Percentiles rank a stretch among this genome's conserved stretches.
Evolutionary conservation across 1,284 basidiomycete species (phyloP).

Genomic region (Leccinum subfulvum): DNA sequence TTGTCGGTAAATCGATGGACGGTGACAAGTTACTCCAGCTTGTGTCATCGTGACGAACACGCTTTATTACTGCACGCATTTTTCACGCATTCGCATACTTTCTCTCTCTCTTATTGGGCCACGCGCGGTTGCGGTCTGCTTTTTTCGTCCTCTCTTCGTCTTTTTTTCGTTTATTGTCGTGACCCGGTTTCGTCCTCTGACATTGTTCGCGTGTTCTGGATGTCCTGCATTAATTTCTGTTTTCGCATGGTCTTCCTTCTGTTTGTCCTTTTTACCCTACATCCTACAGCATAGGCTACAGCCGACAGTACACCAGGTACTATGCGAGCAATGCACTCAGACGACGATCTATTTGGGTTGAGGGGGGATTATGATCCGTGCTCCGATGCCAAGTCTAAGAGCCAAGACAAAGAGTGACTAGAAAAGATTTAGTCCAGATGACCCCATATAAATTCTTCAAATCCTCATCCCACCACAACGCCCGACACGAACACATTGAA

Average conservation of each 20-base stretch:
- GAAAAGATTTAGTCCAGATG: neutral
- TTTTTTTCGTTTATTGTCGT: conserved; percentile 13
- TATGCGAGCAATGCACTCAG: conserved; percentile 23
- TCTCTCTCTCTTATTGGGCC: conserved; percentile 5
- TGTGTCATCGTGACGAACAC: conserved; percentile 44
- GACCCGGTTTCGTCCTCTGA: conserved; percentile 29
- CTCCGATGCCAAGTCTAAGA: neutral
- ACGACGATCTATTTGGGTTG: conserved; percentile 7
- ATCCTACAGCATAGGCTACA: conserved; percentile 29
- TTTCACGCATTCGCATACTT: conserved; percentile 19
- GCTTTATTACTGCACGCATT: conserved; percentile 16
- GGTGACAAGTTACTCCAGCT: conserved; percentile 57
- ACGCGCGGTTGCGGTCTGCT: conserved; percentile 14
- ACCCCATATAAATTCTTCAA: neutral
- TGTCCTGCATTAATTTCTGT: conserved; percentile 35
- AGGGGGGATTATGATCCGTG: neutral
- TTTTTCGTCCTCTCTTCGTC: neutral
- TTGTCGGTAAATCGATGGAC: conserved; percentile 60
- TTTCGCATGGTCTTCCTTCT: conserved; percentile 28
- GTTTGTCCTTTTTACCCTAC: conserved; percentile 23
- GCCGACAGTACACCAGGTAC: conserved; percentile 23
- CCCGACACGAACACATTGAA: neutral
- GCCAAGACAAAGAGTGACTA: neutral
- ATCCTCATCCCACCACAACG: neutral
- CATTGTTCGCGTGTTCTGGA: conserved; percentile 24